Evolutionary conservation across 2,329 filamentous ascomycete genomes (phyloP), one percentile per base, ranked within the genome.

Genomic region (Teratosphaeria destructans): DNA sequence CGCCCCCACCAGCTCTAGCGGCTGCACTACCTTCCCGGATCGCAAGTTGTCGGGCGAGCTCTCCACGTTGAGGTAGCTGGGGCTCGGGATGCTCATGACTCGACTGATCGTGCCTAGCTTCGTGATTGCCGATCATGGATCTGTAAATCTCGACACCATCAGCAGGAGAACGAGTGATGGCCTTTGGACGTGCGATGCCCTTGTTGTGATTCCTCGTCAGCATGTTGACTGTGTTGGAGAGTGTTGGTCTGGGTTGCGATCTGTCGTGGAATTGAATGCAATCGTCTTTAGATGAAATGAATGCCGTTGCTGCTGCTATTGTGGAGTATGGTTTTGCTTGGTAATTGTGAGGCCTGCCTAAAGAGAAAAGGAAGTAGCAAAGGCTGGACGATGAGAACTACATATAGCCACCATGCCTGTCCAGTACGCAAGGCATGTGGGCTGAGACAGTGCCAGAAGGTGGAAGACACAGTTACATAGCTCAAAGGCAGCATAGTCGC

Each of bases 291-390:
- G 23, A 6, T 49, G 43, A 49, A 12, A 7, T n/a, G 43, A 49
- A 49, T 7, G 43, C 8, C 5, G 43, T 11, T 23, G 43, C 43
- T 12, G 34, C 29, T 32, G 29, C 29, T n/a, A 47, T 53, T 43
- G 37, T 43, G 16, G 5, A n/a, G 3, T 54, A 11, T 34, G 3
- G 10, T 47, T 52, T 29, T 29, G 37, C 37, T 49, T 14, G 23
- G 12, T 32, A 54, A 27, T 16, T 55, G 16, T 56, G 57, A 59
- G 59, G 57, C 57, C 57, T 56, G 59, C 59, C 59, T 59, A 53
- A 52, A 54, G 52, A 54, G 52, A 57, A 34, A 47, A 53, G 47
- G 23, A 35, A 16, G 39, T 27, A 53, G 23, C 54, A 39, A 59
- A 10, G 27, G 34, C 26, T 35, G 23, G n/a, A 23, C 23, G 29